phyloP scores from a whole-genome alignment of 805 yeast species.

The Diddensiella caesifluorescens region DNA sequence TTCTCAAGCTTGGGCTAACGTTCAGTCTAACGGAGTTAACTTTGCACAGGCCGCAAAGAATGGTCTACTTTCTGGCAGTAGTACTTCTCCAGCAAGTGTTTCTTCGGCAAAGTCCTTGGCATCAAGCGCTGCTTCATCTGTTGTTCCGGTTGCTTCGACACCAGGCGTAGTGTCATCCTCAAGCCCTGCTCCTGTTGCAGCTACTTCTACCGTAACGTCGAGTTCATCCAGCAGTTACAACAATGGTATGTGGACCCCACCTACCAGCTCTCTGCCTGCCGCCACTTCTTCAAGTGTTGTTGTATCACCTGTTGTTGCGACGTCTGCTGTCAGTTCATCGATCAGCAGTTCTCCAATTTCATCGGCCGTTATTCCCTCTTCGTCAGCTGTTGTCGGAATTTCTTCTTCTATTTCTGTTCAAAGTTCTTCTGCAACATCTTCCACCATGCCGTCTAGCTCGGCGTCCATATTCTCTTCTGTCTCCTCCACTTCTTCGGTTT shows the following conservation, averaged over 20 bases:
- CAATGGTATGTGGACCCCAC: background rate
- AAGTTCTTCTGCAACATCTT: slow-evolving; percentile 43
- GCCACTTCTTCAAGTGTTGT: slow-evolving; percentile 41
- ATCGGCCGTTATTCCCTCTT: slow-evolving; percentile 1
- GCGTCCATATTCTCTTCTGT: slow-evolving; percentile 19
- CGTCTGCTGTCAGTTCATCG: slow-evolving; percentile 3
- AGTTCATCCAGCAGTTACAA: slow-evolving; percentile 2
- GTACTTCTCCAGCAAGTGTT: background rate
- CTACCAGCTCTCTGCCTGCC: slow-evolving; percentile 19
- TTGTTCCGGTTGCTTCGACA: background rate
- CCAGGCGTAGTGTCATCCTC: background rate
- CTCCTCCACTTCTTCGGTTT: slow-evolving; percentile 12
- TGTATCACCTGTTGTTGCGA: slow-evolving; percentile 6
- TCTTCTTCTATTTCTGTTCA: slow-evolving; percentile 28
- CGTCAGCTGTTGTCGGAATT: background rate
- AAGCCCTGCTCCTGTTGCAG: background rate
- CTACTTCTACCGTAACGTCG: slow-evolving; percentile 6
- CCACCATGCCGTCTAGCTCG: slow-evolving; percentile 53
- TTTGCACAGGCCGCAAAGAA: slow-evolving; percentile 45
- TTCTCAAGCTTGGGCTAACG: slow-evolving; percentile 49
- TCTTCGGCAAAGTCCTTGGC: no score
- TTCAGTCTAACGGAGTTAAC: slow-evolving; percentile 36
- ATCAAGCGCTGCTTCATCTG: slow-evolving; percentile 5
- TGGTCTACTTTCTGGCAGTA: slow-evolving; percentile 28
- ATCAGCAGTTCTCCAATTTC: background rate